Evolutionary conservation across 73 alveolate species (phyloP).

Genomic region (Tetrahymena elliotti): DNA sequence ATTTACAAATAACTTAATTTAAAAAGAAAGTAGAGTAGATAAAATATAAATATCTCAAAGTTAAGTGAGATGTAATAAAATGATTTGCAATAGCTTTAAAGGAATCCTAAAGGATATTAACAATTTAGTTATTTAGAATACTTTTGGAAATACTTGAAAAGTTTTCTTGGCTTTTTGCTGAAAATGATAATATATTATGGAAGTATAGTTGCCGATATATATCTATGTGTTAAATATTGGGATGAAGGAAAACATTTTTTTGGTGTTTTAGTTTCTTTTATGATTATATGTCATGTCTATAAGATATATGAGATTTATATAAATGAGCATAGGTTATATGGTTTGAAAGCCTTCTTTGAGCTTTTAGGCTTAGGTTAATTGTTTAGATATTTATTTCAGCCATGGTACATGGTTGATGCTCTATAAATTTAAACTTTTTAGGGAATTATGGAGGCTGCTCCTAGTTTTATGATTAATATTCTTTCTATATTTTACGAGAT

Average conservation of each 20-base stretch:
- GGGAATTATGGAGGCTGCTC: neutral
- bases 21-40: neutral
- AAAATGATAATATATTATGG: neutral
- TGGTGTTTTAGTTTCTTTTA: neutral
- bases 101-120: neutral
- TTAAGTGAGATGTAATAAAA: neutral
- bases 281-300: neutral
- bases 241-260: neutral
- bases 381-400: neutral
- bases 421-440: neutral
- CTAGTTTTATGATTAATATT: neutral
- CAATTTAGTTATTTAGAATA: neutral
- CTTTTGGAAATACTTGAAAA: neutral
- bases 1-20: neutral
- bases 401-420: neutral
- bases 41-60: no score
- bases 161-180: neutral
- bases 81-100: neutral
- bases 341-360: neutral
- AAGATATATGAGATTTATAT: neutral
- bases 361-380: neutral
- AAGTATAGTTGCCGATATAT: neutral
- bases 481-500: neutral
- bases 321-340: neutral
- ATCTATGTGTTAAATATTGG: neutral